These are phyloP conservation scores for Saccharomyces hybrid DNA, from an alignment of 1,139 yeast species.

Conservation along the genomic window DNA sequence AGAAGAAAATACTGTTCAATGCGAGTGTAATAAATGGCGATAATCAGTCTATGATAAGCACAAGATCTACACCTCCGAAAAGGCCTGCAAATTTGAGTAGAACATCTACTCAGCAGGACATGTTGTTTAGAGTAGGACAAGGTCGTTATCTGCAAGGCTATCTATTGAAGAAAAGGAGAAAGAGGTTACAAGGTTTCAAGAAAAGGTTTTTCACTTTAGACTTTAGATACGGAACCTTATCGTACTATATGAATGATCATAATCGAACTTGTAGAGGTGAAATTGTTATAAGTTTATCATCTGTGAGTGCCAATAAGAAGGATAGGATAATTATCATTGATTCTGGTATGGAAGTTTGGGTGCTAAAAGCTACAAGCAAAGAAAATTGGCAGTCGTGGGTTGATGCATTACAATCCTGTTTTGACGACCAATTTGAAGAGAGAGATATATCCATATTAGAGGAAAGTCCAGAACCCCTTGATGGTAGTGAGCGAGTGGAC, in stretches of 20 bases:
- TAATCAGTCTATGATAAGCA: slow-evolving; percentile 13
- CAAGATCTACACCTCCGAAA: slow-evolving; percentile 16
- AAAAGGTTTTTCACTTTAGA: slow-evolving; percentile 79
- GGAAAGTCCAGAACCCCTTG: background rate
- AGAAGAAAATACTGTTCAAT: slow-evolving; percentile 72
- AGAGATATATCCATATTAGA: slow-evolving; percentile 4
- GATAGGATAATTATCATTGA: slow-evolving; percentile 71
- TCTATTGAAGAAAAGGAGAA: slow-evolving; percentile 69
- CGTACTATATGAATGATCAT: slow-evolving; percentile 70
- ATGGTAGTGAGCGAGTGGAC: background rate
- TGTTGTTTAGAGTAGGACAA: slow-evolving; percentile 25
- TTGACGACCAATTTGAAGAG: slow-evolving; percentile 13
- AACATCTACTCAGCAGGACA: slow-evolving; percentile 6
- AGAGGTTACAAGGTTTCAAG: slow-evolving; percentile 78
- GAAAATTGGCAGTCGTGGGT: slow-evolving; percentile 78
- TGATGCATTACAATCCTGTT: slow-evolving; percentile 47
- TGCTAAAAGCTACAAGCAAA: slow-evolving; percentile 57
- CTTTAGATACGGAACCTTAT: slow-evolving; percentile 71
- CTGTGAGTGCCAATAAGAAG: slow-evolving; percentile 68
- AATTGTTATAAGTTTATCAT: slow-evolving; percentile 77
- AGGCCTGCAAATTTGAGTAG: slow-evolving; percentile 14
- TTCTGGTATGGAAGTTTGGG: slow-evolving; percentile 96
- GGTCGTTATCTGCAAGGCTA: slow-evolving; percentile 54
- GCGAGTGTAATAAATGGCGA: slow-evolving; percentile 25
- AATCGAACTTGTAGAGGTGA: slow-evolving; percentile 75